Evolutionary conservation across 192 early-diverging fungal species (phyloP).

Genomic region (Mortierella alpina): DNA sequence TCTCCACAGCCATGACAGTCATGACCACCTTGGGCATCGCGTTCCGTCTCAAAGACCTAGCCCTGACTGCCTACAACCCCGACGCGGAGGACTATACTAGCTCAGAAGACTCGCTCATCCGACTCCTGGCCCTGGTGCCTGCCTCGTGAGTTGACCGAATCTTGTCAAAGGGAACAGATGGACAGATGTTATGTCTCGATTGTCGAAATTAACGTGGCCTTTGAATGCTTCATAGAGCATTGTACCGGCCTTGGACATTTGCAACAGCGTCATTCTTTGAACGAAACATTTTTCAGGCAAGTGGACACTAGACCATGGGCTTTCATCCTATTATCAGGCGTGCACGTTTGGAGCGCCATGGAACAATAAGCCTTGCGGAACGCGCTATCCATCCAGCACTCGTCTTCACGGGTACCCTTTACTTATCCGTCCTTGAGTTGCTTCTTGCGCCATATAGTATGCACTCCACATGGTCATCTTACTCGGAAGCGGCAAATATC

Average conservation of each 20-base stretch:
- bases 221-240: conserved; percentile 10
- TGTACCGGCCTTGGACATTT: conserved; percentile 47
- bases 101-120: conserved; percentile 14
- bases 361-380: neutral
- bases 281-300: conserved; percentile 34
- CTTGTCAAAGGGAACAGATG: neutral
- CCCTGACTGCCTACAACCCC: neutral
- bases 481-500: conserved; percentile 76
- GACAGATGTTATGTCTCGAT: neutral
- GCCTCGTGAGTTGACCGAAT: conserved; percentile 19
- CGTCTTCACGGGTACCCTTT: neutral
- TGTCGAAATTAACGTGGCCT: neutral
- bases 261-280: conserved; percentile 50
- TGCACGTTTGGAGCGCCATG: neutral
- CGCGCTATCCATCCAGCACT: neutral
- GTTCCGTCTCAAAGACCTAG: conserved; percentile 25
- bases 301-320: neutral
- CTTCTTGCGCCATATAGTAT: conserved; percentile 9
- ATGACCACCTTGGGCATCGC: conserved; percentile 33
- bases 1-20: conserved; percentile 50
- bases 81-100: neutral
- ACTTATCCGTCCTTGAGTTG: neutral
- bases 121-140: conserved; percentile 32
- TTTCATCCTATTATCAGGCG: neutral
- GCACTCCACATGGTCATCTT: conserved; percentile 36